A percentile compares a stretch with the other conserved stretches of the same genome.
Evolutionary conservation across 108 stramenopile species (phyloP).

Genomic region (Cyclotella kingstonii): DNA sequence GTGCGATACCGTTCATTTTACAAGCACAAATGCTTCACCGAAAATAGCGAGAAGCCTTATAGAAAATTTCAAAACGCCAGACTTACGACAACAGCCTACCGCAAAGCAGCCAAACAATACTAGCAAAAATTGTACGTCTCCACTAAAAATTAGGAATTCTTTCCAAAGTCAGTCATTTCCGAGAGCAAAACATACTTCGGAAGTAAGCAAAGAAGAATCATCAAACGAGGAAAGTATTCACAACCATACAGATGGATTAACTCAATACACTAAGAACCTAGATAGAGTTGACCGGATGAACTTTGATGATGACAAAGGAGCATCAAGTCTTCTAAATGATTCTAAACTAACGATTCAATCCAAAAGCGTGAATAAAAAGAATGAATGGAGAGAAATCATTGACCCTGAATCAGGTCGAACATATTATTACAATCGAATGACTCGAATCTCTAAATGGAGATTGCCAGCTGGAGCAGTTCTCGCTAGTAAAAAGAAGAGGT

Average conservation of each 20-base stretch:
- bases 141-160: no score
- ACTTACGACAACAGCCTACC: no score
- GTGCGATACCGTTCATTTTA: not conserved
- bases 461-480: slow-evolving; percentile 51
- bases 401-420: slow-evolving; percentile 79
- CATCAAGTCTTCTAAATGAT: not conserved
- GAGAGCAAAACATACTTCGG: no score
- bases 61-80: no score
- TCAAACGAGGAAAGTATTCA: no score
- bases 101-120: no score
- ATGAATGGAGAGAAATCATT: slow-evolving; percentile 65
- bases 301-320: not conserved
- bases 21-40: not conserved
- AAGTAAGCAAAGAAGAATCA: no score
- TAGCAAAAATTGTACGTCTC: no score
- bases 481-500: slow-evolving; percentile 5
- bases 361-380: not conserved
- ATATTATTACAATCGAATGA: slow-evolving; percentile 89
- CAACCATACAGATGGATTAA: not conserved
- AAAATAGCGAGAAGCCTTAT: not conserved
- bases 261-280: not conserved
- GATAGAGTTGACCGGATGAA: not conserved
- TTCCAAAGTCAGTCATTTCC: no score
- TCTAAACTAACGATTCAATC: not conserved
- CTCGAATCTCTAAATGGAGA: slow-evolving; percentile 89